phyloP scores from a whole-genome alignment of 345 rosid genomes.

The Brassica nigra region DNA sequence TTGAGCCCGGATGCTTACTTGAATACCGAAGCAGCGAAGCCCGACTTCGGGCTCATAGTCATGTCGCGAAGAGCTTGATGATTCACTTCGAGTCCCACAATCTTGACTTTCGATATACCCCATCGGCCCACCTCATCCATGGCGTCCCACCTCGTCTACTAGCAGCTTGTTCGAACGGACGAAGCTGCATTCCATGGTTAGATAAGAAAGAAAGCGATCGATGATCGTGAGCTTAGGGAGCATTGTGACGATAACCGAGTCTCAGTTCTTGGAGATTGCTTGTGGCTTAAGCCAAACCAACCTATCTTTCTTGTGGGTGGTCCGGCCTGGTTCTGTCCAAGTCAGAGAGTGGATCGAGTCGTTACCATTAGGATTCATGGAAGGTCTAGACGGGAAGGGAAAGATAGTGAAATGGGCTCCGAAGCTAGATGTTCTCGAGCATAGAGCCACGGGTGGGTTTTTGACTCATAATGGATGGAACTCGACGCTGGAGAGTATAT shows the following conservation, averaged over 20 bases:
- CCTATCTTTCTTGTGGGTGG: conserved; percentile 55
- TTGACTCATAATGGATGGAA: conserved; percentile 81
- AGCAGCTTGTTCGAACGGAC: conserved; percentile 46
- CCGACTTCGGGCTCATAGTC: conserved; percentile 57
- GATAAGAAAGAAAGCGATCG: conserved; percentile 46
- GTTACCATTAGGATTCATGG: conserved; percentile 33
- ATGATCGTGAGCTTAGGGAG: conserved; percentile 64
- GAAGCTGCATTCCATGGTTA: conserved; percentile 54
- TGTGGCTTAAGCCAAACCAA: conserved; percentile 46
- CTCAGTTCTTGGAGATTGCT: conserved; percentile 53
- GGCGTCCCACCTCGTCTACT: conserved; percentile 29
- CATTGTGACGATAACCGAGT: conserved; percentile 25
- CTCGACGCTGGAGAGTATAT: conserved; percentile 70
- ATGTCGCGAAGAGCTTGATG: conserved; percentile 75
- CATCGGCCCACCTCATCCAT: conserved; percentile 51
- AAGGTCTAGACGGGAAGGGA: conserved; percentile 41
- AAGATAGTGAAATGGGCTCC: conserved; percentile 53
- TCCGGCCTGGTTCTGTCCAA: conserved; percentile 36
- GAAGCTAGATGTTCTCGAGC: conserved; percentile 49
- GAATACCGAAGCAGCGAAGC: too few species aligned
- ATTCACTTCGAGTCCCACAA: conserved; percentile 48
- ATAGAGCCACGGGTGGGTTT: conserved; percentile 60
- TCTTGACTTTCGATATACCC: conserved; percentile 48
- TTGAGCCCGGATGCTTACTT: conserved; percentile 29
- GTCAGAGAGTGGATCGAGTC: conserved; percentile 22